Percentiles rank a stretch among this genome's conserved stretches.
Conservation (phyloP, 2,329 filamentous ascomycete species). For the Apiospora hydei region DNA sequence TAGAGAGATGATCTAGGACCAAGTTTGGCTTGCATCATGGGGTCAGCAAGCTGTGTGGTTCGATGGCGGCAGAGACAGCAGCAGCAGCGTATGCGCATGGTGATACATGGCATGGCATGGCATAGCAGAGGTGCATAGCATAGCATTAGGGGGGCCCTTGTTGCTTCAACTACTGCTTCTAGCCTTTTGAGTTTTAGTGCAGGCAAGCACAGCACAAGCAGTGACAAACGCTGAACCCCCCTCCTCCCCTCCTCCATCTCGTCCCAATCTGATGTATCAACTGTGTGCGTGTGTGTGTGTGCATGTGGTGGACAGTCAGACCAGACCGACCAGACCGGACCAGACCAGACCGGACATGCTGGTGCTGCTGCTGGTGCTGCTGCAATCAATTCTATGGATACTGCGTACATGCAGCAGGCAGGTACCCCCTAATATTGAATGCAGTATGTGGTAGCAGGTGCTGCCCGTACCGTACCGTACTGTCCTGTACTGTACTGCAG, state of each 20-base stretch:
- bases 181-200: conserved; percentile 20
- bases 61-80: not conserved
- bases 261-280: conserved; percentile 12
- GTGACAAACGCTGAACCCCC: not conserved
- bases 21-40: conserved; percentile 13
- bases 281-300: not conserved
- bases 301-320: too few relatives aligned
- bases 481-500: not conserved
- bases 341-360: too few relatives aligned
- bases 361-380: too few relatives aligned
- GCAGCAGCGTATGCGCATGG: not conserved
- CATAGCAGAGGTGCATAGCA: not conserved
- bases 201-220: not conserved
- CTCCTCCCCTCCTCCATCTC: not conserved
- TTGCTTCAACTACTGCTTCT: conserved; percentile 18
- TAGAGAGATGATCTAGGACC: conserved; percentile 1
- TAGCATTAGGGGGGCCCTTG: conserved; percentile 1
- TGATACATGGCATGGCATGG: conserved; percentile 12
- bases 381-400: too few relatives aligned
- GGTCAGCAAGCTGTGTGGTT: not conserved
- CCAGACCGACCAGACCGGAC: too few relatives aligned
- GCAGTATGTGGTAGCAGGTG: not conserved
- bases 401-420: too few relatives aligned
- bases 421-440: not conserved
- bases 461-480: too few relatives aligned